phyloP scores from a whole-genome alignment of 345 rosid genomes.

The Aurinia saxatilis region DNA sequence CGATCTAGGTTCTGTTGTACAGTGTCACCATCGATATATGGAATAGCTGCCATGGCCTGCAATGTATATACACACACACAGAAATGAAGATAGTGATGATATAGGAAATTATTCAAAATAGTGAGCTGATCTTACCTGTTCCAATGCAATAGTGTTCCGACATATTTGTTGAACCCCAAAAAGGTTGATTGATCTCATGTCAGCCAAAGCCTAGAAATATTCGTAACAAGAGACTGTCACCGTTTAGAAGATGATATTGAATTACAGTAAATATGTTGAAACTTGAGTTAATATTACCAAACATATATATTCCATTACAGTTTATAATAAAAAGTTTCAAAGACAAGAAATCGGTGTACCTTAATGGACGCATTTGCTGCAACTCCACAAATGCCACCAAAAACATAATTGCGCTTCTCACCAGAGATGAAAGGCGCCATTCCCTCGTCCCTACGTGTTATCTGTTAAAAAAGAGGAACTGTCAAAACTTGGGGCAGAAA shows the following conservation, averaged over 20 bases:
- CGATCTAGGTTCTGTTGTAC: constrained; percentile 75
- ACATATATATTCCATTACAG: background rate
- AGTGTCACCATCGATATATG: constrained; percentile 67
- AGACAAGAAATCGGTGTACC: constrained; percentile 36
- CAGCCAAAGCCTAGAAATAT: constrained; percentile 63
- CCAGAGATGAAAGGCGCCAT: constrained; percentile 79
- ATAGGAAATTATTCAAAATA: background rate
- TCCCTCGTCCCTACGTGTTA: constrained; percentile 92
- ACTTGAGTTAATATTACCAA: background rate
- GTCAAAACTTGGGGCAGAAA: background rate
- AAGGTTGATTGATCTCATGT: constrained; percentile 76
- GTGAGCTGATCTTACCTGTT: constrained; percentile 53
- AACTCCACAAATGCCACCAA: constrained; percentile 88
- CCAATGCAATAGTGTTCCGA: constrained; percentile 90
- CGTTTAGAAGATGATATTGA: background rate
- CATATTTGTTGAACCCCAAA: constrained; percentile 99
- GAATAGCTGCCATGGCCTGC: constrained; percentile 91
- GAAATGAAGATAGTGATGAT: background rate
- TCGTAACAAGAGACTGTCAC: background rate
- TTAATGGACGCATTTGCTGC: constrained; percentile 86
- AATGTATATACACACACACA: constrained; percentile 13
- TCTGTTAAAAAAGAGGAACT: constrained; percentile 34
- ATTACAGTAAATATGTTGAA: background rate
- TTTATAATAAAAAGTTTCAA: background rate
- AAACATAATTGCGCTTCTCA: constrained; percentile 73